phyloP scores from a whole-genome alignment of 306 rosid genomes.

The Lathyrus sativus region DNA sequence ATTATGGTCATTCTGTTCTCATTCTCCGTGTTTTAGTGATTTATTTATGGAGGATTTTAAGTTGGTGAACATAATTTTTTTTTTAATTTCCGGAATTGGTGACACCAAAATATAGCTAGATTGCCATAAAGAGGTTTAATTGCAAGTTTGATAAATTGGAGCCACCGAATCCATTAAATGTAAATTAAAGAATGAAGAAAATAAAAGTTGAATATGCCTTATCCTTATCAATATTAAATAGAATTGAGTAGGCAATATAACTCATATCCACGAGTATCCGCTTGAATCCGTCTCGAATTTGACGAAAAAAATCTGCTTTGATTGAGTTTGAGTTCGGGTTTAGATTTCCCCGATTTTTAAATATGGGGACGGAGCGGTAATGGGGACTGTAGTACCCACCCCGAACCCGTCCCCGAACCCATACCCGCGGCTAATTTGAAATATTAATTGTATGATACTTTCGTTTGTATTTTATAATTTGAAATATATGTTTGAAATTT shows the following conservation, averaged over 20 bases:
- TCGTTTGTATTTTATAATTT: too few relatives aligned
- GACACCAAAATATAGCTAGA: conserved; percentile 40
- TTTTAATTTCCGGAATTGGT: conserved; percentile 44
- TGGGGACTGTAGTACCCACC: too few relatives aligned
- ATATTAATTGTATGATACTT: too few relatives aligned
- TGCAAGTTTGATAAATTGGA: conserved; percentile 34
- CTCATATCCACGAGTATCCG: too few relatives aligned
- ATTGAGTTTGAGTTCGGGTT: too few relatives aligned
- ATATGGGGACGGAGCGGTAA: too few relatives aligned
- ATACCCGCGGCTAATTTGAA: too few relatives aligned
- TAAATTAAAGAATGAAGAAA: conserved; percentile 21
- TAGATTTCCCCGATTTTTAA: too few relatives aligned
- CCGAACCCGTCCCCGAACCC: too few relatives aligned
- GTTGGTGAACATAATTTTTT: background rate
- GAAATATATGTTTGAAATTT: too few relatives aligned
- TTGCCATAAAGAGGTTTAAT: conserved; percentile 35
- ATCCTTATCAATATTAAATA: conserved; percentile 22
- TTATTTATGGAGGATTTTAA: background rate
- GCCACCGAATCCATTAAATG: conserved; percentile 37
- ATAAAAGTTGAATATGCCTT: conserved; percentile 23
- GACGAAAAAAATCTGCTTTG: too few relatives aligned
- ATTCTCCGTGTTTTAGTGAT: background rate
- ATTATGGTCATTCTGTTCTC: background rate
- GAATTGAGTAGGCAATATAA: conserved; percentile 29
- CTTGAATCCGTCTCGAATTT: too few relatives aligned